Base-by-base conservation (phyloP, 495 filamentous ascomycete species). In the Mycothermus thermophilus region DNA sequence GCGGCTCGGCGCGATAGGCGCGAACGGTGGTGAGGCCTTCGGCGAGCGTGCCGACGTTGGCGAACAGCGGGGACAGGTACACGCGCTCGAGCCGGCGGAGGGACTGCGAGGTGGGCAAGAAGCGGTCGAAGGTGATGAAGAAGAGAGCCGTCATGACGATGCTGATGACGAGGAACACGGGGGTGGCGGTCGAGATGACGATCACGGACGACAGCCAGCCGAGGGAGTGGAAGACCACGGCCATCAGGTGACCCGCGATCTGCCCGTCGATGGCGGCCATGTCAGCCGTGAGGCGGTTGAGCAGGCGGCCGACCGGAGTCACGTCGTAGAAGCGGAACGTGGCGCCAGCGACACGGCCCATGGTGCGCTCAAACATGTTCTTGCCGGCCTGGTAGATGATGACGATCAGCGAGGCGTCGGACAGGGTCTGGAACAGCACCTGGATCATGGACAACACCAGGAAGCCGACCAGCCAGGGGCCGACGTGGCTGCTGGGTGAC, bases 261-360 rank as follows among this genome's bases (percentile, higher is more conserved):
- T 78, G 75, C 0, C 83, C 82, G 52, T 93, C 84, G 7, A 88
- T 60, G 11, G 79, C 82, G 9, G 77, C 78, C 54, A 90, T 88
- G 48, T 93, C 84, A 3, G 78, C 80, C 0, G 81, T 88, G 35
- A 93, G 58, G 12, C 84, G 71, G 51, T 93, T 93, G 82, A 88
- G 87, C 44, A 93, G 59, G 15, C 82, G 69, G 0, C 83, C 83
- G 13, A 86, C 71, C 0, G 83, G 83, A 3, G 83, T 92, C 4
- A 83, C 71, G 52, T 92, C 83, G 60, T 85, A 86, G 54, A 83
- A 92, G 23, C 82, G 75, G 53, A 92, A 92, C 2, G 77, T 87
- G 12, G 83, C 80, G 51, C 77, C 68, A 46, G 72, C 75, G 35
- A 88, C 80, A 21, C 67, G 67, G 6, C 66, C 42, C 61, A 90